Conservation (phyloP, 257 asterid genomes). For the Cordia subcordata region DNA sequence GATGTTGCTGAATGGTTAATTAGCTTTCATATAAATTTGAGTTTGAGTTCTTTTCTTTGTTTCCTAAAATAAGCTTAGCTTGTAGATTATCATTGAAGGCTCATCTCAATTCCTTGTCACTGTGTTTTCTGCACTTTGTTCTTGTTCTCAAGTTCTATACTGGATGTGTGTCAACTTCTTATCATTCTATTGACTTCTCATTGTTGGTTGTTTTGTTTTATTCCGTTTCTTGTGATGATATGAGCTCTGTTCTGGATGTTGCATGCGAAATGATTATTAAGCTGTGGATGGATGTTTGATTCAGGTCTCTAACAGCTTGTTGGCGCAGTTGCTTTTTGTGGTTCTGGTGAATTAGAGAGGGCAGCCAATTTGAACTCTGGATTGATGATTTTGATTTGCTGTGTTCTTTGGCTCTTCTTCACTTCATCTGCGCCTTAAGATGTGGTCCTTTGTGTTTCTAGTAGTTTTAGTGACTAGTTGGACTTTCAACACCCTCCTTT, state of each 20-base stretch:
- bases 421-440: slow-evolving; percentile 40
- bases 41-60: too few species aligned
- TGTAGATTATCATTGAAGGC: too few species aligned
- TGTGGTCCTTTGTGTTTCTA: slow-evolving; percentile 38
- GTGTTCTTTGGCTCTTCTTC: slow-evolving; percentile 60
- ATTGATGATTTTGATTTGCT: slow-evolving; percentile 64
- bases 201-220: neutral
- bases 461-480: slow-evolving; percentile 28
- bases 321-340: slow-evolving; percentile 63
- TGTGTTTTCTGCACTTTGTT: neutral
- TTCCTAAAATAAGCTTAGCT: too few species aligned
- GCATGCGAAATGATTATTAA: slow-evolving; percentile 41
- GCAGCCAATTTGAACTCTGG: slow-evolving; percentile 40
- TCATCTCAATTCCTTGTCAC: neutral
- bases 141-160: neutral
- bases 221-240: slow-evolving; percentile 7
- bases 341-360: slow-evolving; percentile 53
- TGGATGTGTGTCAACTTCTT: too few species aligned
- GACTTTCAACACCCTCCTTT: neutral
- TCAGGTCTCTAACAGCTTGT: slow-evolving; percentile 68
- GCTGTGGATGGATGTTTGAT: slow-evolving; percentile 57
- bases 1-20: too few species aligned
- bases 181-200: too few species aligned
- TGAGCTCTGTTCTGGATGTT: slow-evolving; percentile 34
- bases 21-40: too few species aligned